Conservation (phyloP, 164 flowering plant genomes). For the Hamamelis virginiana region DNA sequence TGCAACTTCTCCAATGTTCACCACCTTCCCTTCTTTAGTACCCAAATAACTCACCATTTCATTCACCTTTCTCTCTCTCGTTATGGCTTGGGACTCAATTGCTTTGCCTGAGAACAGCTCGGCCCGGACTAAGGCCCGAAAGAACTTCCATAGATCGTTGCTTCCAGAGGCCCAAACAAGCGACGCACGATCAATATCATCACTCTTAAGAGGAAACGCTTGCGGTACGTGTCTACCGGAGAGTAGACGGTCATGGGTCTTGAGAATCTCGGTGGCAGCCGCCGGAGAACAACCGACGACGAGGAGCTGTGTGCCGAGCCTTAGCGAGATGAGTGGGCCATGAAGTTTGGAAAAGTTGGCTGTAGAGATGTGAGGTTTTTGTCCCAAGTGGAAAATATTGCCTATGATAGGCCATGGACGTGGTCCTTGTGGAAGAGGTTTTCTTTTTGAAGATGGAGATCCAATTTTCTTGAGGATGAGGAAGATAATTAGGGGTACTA, state of each 20-base stretch:
- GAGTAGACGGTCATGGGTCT: conserved; percentile 31
- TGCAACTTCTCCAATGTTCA: conserved; percentile 3
- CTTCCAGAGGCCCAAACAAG: background rate
- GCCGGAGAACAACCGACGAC: conserved; percentile 33
- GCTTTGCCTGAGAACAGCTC: conserved; percentile 7
- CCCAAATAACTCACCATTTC: conserved; percentile 3
- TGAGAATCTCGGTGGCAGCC: conserved; percentile 33
- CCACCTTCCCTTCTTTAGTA: conserved; percentile 1
- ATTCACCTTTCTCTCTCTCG: conserved; percentile 4
- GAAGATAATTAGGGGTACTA: too few species aligned
- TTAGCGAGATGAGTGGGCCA: conserved; percentile 34
- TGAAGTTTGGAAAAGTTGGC: conserved; percentile 21
- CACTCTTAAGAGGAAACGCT: conserved; percentile 3
- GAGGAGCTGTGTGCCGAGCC: conserved; percentile 24
- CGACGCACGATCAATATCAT: conserved; percentile 14
- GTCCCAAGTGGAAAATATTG: conserved; percentile 29
- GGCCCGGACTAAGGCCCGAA: background rate
- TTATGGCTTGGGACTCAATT: background rate
- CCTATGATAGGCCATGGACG: conserved; percentile 32
- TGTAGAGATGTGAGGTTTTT: conserved; percentile 23
- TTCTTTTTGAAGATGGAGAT: too few species aligned
- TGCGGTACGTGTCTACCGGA: conserved; percentile 27
- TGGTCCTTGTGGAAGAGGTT: conserved; percentile 36
- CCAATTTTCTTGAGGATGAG: too few species aligned
- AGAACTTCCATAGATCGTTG: conserved; percentile 6